Conservation (phyloP, 1,284 basidiomycete genomes). For the Puccinia polysora region DNA sequence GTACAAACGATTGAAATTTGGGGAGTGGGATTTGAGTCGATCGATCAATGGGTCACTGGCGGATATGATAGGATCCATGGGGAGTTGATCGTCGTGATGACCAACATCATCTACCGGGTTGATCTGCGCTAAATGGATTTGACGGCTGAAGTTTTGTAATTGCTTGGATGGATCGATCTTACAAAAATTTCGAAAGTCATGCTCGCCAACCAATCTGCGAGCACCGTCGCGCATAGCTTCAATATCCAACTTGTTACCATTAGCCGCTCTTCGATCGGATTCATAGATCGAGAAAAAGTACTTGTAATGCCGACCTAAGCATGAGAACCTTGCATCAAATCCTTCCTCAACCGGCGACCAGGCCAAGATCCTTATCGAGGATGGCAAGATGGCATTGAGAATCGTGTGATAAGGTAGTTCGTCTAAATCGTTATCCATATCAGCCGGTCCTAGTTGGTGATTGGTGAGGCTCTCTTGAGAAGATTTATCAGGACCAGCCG, state of each 20-base stretch:
- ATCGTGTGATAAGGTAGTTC: constrained; percentile 75
- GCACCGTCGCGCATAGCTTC: constrained; percentile 73
- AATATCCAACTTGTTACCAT: too few relatives aligned
- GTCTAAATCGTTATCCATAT: constrained; percentile 46
- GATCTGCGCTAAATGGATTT: constrained; percentile 65
- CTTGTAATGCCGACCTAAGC: constrained; percentile 86
- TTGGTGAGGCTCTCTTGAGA: background rate
- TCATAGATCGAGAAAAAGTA: constrained; percentile 71
- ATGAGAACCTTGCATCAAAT: constrained; percentile 87
- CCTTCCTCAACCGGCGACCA: constrained; percentile 81
- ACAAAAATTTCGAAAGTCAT: constrained; percentile 95
- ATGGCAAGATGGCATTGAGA: constrained; percentile 84
- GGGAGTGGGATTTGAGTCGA: background rate
- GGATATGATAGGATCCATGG: background rate
- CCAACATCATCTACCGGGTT: constrained; percentile 49
- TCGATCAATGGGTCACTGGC: background rate
- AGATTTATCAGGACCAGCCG: constrained; percentile 33
- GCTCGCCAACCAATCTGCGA: constrained; percentile 69
- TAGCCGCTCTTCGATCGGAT: constrained; percentile 49
- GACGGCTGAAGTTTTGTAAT: constrained; percentile 70
- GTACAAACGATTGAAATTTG: constrained; percentile 33
- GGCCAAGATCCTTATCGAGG: constrained; percentile 81
- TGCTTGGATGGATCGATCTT: constrained; percentile 93
- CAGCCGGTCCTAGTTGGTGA: constrained; percentile 14
- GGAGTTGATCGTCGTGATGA: background rate